Evolutionary conservation across 1,139 yeast species (phyloP), one percentile per base, ranked within the genome.

Genomic region (Candida sanyaensis): DNA sequence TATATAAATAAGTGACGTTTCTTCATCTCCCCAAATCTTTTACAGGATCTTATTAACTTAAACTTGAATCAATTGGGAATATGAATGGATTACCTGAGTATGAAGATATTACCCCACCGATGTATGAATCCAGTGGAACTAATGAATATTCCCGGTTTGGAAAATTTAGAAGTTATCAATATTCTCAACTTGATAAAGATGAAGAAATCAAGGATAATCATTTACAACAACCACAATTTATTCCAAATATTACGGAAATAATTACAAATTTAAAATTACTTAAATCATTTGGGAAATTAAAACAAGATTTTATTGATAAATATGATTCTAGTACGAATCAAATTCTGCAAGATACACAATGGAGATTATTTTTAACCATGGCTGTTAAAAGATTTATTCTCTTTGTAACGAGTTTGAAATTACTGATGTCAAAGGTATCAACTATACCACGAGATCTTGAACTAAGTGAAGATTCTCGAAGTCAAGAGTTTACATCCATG

Each of bases 191-290:
- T 26, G 28, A 26, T 26, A 26, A 26, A 26, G 28, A 26, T 26
- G 28, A 26, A 26, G 5, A 26, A 8, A 26, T 26, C 9, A 26
- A 26, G 9, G 9, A 26, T 2, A 26, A 26, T 26, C 28, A 26
- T 26, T 26, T 31, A 11, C 34, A 27, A 29, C 17, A 23, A n/a
- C 42, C 46, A 3, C 24, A n/a, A 21, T 38, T 9, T 13, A 9
- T 44, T 2, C 46, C 46, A 4, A 39, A 26, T 24, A 12, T 27
- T 6, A 8, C 17, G 11, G 43, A 44, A 40, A 21, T 27, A 44
- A 50, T 65, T 6, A 61, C 66, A 6, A 75, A 70, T 54, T 58
- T 72, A 46, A 68, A 64, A 55, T 57, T 72, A 30, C 51, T 72
- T 23, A 60, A 57, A 39, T 63, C 69, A 1, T 67, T 71, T 49